A percentile compares a stretch with the other conserved stretches of the same genome.
phyloP scores from a whole-genome alignment of 2,329 filamentous ascomycete genomes.

The Leptographium radiaticola region DNA sequence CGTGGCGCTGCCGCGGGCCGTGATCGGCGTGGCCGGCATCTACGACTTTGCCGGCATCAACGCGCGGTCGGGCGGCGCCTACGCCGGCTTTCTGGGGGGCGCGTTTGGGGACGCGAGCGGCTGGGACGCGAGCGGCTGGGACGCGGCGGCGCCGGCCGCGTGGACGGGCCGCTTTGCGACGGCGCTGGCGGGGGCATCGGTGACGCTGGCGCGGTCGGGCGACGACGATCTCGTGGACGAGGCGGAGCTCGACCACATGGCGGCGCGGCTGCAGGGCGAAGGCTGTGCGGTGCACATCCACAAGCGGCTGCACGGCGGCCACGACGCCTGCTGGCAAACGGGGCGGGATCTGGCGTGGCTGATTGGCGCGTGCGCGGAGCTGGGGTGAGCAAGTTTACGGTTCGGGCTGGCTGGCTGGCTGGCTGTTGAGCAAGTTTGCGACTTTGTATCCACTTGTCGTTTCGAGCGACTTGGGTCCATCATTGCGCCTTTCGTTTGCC shows the following conservation, averaged over 20 bases:
- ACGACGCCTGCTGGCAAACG: slow-evolving; percentile 1
- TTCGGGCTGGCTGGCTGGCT: too few species aligned
- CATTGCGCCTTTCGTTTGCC: too few species aligned
- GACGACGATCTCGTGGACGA: slow-evolving; percentile 1
- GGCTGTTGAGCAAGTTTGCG: too few species aligned
- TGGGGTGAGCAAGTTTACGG: too few species aligned
- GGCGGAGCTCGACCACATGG: neutral
- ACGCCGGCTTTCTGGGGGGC: neutral
- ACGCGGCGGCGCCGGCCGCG: neutral
- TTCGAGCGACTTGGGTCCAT: too few species aligned
- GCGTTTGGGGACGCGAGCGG: neutral
- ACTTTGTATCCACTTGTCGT: too few species aligned
- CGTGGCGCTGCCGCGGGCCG: neutral
- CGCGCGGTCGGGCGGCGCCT: neutral
- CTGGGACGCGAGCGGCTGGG: neutral
- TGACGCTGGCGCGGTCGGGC: neutral
- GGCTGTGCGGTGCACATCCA: neutral
- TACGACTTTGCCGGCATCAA: slow-evolving; percentile 2
- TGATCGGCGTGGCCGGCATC: neutral
- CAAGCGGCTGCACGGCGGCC: neutral
- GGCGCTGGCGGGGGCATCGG: neutral
- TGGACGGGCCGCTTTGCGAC: neutral
- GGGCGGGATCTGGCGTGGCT: neutral
- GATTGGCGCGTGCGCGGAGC: neutral
- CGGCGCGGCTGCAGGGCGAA: neutral